Percentiles rank a stretch among this genome's conserved stretches.
These are phyloP conservation scores for Tricholoma matsutake DNA, from an alignment of 768 basidiomycete species.

Conservation along the genomic window DNA sequence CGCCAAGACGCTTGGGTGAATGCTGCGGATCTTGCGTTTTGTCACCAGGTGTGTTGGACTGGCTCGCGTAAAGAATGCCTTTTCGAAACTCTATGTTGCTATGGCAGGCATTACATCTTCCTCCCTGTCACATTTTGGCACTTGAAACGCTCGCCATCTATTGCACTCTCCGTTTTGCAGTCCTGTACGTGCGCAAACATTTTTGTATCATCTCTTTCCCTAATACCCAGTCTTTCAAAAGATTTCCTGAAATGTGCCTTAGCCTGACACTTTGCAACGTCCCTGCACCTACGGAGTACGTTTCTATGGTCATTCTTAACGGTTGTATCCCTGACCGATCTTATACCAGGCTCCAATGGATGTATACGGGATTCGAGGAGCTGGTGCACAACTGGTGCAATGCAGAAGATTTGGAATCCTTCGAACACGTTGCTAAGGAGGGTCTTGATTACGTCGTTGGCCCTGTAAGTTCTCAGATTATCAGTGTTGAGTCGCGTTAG, in stretches of 20 bases:
- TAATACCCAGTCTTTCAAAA: slow-evolving; percentile 21
- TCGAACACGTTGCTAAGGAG: slow-evolving; percentile 65
- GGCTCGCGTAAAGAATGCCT: not conserved
- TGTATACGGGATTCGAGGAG: slow-evolving; percentile 62
- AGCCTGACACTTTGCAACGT: slow-evolving; percentile 70
- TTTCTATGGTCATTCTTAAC: slow-evolving; percentile 8
- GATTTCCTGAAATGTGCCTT: slow-evolving; percentile 69
- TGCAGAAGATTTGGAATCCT: slow-evolving; percentile 62
- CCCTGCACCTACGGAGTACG: slow-evolving; percentile 65
- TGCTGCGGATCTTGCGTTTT: slow-evolving; percentile 71
- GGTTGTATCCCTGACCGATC: not conserved
- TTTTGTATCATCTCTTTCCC: not conserved
- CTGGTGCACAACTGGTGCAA: slow-evolving; percentile 60
- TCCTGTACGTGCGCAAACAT: slow-evolving; percentile 46
- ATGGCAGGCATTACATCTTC: slow-evolving; percentile 54
- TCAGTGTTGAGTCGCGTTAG: slow-evolving; percentile 4
- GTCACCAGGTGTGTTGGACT: slow-evolving; percentile 48
- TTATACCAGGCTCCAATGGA: slow-evolving; percentile 49
- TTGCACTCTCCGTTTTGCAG: slow-evolving; percentile 60
- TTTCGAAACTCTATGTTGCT: not conserved
- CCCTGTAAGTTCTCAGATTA: slow-evolving; percentile 37
- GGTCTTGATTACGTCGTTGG: slow-evolving; percentile 53
- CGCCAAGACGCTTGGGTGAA: slow-evolving; percentile 75
- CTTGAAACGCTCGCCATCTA: slow-evolving; percentile 57
- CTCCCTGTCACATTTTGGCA: slow-evolving; percentile 70